Evolutionary conservation across 495 filamentous ascomycete genomes (phyloP), one percentile per base, ranked within the genome.

Genomic region (Platismatia glauca): DNA sequence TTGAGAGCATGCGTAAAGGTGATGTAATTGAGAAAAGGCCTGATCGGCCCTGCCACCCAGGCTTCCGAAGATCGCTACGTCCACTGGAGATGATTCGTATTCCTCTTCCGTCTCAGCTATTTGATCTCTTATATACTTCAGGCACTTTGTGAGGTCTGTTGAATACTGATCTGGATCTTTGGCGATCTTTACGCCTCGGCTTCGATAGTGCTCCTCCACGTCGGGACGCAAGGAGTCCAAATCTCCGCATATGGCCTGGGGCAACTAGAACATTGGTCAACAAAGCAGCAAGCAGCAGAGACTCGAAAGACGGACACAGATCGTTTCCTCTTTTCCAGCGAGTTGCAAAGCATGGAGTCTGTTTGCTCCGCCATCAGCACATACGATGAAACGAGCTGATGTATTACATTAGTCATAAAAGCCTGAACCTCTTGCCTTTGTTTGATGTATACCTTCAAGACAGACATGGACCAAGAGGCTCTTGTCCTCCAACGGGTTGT

Each of bases 11-110:
- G 86, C 71, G 67, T 85, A 88, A 37, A 91, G 73, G 68, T 91
- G 87, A 69, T 94, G 89, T 50, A 98, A 78, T 57, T 93, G 86
- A 35, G 90, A 91, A 37, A 98, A 81, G 6, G 86, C 92, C 65
- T 97, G 95, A 72, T 98, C 94, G 9, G 96, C 89, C 34, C 94
- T 83, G 4, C 95, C 95, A 27, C 88, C 89, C 1, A 97, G 80
- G 20, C 90, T 87, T 29, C 93, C 93, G n/a, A 93, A 71, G 34
- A 88, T 82, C 37, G 94, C 76, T 55, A 94, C 77, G 34, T 81
- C 74, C 20, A 82, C 66, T 24, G 37, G 12, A 18, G 39, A 18
- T 9, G 46, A 53, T 29, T 37, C 41, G 29, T 7, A n/a, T 38
- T 44, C n/a, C 4, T 53, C 57, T n/a, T 57, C 33, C n/a, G 13